phyloP scores from a whole-genome alignment of 2,329 filamentous ascomycete genomes.

The Trichophyton rubrum region DNA sequence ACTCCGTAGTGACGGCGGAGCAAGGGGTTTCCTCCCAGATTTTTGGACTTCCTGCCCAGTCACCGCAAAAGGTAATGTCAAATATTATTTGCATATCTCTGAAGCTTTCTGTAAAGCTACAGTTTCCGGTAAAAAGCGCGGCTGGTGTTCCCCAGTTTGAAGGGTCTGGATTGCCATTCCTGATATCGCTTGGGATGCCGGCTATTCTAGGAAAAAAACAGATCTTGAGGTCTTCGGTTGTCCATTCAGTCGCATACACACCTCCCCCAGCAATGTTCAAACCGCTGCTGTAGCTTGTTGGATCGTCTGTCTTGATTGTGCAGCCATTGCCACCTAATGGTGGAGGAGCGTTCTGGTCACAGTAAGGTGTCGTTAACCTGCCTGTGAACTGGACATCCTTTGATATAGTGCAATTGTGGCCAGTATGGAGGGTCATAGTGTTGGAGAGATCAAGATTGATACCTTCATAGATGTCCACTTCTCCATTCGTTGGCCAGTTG shows the following conservation, averaged over 20 bases:
- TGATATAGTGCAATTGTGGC: constrained; percentile 31
- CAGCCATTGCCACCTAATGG: constrained; percentile 32
- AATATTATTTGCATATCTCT: constrained; percentile 34
- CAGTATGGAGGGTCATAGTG: constrained; percentile 40
- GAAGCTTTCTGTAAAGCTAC: constrained; percentile 32
- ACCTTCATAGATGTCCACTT: constrained; percentile 43
- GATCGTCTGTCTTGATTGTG: constrained; percentile 26
- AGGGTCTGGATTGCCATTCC: constrained; percentile 32
- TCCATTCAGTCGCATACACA: constrained; percentile 40
- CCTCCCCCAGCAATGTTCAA: constrained; percentile 43
- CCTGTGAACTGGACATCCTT: constrained; percentile 38
- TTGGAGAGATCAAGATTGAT: constrained; percentile 36
- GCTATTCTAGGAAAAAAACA: constrained; percentile 39
- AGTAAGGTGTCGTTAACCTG: constrained; percentile 35
- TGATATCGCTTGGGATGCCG: constrained; percentile 35
- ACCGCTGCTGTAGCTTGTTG: constrained; percentile 36
- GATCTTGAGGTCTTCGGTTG: constrained; percentile 35
- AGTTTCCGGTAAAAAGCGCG: constrained; percentile 33
- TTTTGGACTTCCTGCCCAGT: constrained; percentile 37
- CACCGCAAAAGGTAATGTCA: constrained; percentile 44
- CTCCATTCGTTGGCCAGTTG: constrained; percentile 32
- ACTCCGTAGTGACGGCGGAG: constrained; percentile 7
- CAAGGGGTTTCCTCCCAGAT: constrained; percentile 9
- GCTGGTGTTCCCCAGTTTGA: constrained; percentile 35
- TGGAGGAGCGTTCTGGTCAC: constrained; percentile 34